Percentiles rank a stretch among this genome's conserved stretches.
Conservation (phyloP, 1,284 basidiomycete species). For the Apiotrichum porosum region DNA sequence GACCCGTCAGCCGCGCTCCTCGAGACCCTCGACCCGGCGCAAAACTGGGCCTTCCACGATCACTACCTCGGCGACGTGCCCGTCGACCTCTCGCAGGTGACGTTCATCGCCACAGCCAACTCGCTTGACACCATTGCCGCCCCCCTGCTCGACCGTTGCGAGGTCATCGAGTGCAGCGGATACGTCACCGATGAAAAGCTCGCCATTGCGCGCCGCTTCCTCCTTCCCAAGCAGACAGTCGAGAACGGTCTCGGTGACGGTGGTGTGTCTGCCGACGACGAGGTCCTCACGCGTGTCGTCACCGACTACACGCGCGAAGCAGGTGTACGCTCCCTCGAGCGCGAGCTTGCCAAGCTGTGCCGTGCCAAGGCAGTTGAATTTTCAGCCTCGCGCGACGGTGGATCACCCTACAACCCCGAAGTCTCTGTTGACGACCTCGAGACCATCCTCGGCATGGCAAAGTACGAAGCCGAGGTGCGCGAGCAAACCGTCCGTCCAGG, state of each 20-base stretch:
- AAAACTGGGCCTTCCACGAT: slow-evolving; percentile 91
- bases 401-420: slow-evolving; percentile 56
- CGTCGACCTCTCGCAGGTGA: slow-evolving; percentile 86
- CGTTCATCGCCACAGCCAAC: slow-evolving; percentile 85
- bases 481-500: slow-evolving; percentile 31
- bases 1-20: slow-evolving; percentile 90
- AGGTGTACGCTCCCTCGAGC: slow-evolving; percentile 84
- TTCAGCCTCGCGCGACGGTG: slow-evolving; percentile 49
- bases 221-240: slow-evolving; percentile 89
- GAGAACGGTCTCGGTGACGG: slow-evolving; percentile 76
- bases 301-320: slow-evolving; percentile 95
- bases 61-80: slow-evolving; percentile 84
- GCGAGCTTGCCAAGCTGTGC: slow-evolving; percentile 78
- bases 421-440: slow-evolving; percentile 74
- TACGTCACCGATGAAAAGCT: slow-evolving; percentile 95
- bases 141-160: slow-evolving; percentile 90
- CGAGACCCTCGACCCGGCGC: slow-evolving; percentile 97
- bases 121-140: slow-evolving; percentile 90
- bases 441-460: slow-evolving; percentile 71
- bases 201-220: slow-evolving; percentile 81
- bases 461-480: slow-evolving; percentile 67
- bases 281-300: slow-evolving; percentile 78
- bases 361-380: slow-evolving; percentile 85
- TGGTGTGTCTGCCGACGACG: slow-evolving; percentile 65
- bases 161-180: slow-evolving; percentile 90